Percentiles rank a stretch among this genome's conserved stretches.
Evolutionary conservation across 441 rosid species (phyloP).

Genomic region (Flueggea neowawraea): DNA sequence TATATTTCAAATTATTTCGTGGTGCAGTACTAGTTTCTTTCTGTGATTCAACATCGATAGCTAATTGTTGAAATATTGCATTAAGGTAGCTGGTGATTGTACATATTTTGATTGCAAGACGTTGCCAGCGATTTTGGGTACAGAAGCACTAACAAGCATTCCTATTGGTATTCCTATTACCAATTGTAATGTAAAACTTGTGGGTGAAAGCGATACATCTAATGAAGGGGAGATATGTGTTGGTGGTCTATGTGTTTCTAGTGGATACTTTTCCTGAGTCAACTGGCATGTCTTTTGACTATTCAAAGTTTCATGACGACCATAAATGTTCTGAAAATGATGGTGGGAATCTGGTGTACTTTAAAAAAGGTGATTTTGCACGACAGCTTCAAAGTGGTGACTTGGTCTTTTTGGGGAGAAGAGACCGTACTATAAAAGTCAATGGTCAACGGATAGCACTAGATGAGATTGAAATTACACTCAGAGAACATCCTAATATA

Average conservation of each 20-base stretch:
- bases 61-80: constrained; percentile 26
- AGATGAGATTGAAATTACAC: constrained; percentile 72
- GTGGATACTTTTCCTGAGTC: constrained; percentile 50
- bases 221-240: constrained; percentile 74
- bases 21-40: no score
- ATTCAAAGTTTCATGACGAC: constrained; percentile 41
- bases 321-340: constrained; percentile 31
- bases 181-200: constrained; percentile 57
- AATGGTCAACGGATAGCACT: constrained; percentile 78
- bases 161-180: constrained; percentile 93
- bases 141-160: constrained; percentile 54
- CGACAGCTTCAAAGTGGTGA: constrained; percentile 62
- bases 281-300: constrained; percentile 24
- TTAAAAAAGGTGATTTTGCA: constrained; percentile 91
- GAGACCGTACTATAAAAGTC: constrained; percentile 70
- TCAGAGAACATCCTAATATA: constrained; percentile 55
- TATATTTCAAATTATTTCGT: no score
- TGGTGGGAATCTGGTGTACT: constrained; percentile 49
- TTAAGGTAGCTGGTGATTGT: constrained; percentile 94
- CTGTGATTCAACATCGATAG: not conserved
- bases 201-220: constrained; percentile 42
- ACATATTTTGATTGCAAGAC: constrained; percentile 85
- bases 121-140: constrained; percentile 62
- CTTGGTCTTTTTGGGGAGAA: constrained; percentile 78
- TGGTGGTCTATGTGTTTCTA: constrained; percentile 66